phyloP scores from a whole-genome alignment of 1,139 yeast genomes.

The Protomyces lactucae-debilis region DNA sequence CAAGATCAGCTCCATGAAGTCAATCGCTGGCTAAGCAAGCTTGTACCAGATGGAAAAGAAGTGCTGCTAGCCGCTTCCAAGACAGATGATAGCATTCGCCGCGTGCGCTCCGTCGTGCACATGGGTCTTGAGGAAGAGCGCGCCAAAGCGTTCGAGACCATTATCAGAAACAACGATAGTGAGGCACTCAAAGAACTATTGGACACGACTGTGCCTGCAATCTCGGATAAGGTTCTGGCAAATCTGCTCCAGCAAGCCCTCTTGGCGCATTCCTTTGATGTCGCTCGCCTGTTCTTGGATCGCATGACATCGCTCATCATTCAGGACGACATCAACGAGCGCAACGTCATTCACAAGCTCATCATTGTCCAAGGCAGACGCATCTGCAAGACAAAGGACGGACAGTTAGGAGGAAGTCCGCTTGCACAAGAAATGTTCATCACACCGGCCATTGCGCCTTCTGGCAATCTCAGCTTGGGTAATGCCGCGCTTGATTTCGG shows the following conservation, averaged over 20 bases:
- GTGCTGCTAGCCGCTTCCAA: slow-evolving; percentile 10
- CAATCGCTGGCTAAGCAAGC: slow-evolving; percentile 51
- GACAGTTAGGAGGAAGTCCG: slow-evolving; percentile 15
- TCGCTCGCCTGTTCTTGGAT: slow-evolving; percentile 55
- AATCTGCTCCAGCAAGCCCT: slow-evolving; percentile 64
- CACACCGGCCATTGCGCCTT: slow-evolving; percentile 22
- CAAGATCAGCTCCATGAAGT: slow-evolving; percentile 52
- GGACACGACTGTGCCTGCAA: slow-evolving; percentile 20
- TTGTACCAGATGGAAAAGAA: slow-evolving; percentile 41
- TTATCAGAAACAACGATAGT: slow-evolving; percentile 32
- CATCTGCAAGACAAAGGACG: slow-evolving; percentile 33
- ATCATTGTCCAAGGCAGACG: slow-evolving; percentile 68
- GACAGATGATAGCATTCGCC: neutral
- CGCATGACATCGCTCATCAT: slow-evolving; percentile 53
- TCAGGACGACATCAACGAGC: slow-evolving; percentile 67
- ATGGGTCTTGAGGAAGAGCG: slow-evolving; percentile 8
- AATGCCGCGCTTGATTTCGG: slow-evolving; percentile 27
- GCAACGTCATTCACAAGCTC: slow-evolving; percentile 81
- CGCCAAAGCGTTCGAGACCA: slow-evolving; percentile 27
- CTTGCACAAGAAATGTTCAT: slow-evolving; percentile 21
- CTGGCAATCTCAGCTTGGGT: slow-evolving; percentile 3
- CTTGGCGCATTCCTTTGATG: slow-evolving; percentile 46
- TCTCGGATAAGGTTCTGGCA: slow-evolving; percentile 47
- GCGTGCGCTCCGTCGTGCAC: slow-evolving; percentile 13
- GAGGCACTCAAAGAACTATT: slow-evolving; percentile 36